These are phyloP conservation scores for Bromus sterilis DNA, from an alignment of 176 grass and related monocot genomes.

Conservation along the genomic window DNA sequence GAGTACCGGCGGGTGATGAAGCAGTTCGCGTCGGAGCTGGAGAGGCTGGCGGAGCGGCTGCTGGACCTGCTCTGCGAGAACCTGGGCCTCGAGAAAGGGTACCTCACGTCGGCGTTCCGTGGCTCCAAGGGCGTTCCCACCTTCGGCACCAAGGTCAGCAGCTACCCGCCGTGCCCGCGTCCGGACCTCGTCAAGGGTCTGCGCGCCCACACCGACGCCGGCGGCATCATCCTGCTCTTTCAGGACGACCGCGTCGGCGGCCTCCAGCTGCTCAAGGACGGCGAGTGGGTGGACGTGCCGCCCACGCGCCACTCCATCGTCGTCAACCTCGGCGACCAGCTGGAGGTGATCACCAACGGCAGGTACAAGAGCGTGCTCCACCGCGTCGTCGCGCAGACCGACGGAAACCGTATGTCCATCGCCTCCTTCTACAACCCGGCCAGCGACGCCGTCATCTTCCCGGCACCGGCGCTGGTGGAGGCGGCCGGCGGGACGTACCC, in stretches of 20 bases:
- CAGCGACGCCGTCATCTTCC: conserved; percentile 69
- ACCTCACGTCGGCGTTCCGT: conserved; percentile 42
- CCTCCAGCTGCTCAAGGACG: conserved; percentile 74
- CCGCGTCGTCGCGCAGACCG: conserved; percentile 55
- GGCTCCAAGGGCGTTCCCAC: conserved; percentile 42
- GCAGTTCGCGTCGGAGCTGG: conserved; percentile 59
- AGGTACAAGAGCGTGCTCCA: conserved; percentile 85
- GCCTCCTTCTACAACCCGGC: conserved; percentile 93
- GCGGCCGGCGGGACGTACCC: conserved; percentile 32
- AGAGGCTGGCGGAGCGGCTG: conserved; percentile 55
- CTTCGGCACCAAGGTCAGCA: conserved; percentile 87
- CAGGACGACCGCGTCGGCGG: conserved; percentile 70
- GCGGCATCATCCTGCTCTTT: conserved; percentile 86
- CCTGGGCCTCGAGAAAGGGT: conserved; percentile 48
- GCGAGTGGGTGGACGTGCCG: conserved; percentile 67
- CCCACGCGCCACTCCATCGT: conserved; percentile 62
- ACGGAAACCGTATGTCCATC: conserved; percentile 85
- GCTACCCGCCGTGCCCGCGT: conserved; percentile 79
- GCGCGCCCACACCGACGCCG: conserved; percentile 79
- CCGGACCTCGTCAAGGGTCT: conserved; percentile 80
- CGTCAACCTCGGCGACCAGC: conserved; percentile 88
- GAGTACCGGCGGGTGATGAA: conserved; percentile 52
- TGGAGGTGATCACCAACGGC: conserved; percentile 94
- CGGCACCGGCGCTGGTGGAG: conserved; percentile 51
- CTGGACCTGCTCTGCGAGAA: conserved; percentile 75